Evolutionary conservation across 805 yeast species (phyloP).

Genomic region (Candida coquimbonensis): DNA sequence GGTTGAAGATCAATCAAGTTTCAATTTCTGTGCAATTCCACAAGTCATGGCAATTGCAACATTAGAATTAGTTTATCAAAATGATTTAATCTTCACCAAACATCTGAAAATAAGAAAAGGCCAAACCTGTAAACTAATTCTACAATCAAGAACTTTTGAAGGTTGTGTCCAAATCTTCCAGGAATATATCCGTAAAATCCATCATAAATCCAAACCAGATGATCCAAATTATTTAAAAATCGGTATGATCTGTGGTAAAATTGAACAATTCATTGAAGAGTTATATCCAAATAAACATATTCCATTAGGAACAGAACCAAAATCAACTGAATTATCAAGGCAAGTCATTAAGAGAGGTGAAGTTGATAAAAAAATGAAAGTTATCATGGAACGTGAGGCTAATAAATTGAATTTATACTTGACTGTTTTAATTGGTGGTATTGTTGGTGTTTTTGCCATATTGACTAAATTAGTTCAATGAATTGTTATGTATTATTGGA

Average conservation of each 20-base stretch:
- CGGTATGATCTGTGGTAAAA: slow-evolving; percentile 79
- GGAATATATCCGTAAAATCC: slow-evolving; percentile 65
- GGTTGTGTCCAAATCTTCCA: slow-evolving; percentile 76
- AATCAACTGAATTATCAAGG: slow-evolving; percentile 28
- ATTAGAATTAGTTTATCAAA: slow-evolving; percentile 75
- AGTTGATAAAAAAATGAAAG: slow-evolving; percentile 30
- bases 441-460: slow-evolving; percentile 1
- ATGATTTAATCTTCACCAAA: slow-evolving; percentile 58
- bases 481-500: background rate
- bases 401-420: slow-evolving; percentile 13
- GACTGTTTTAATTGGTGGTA: background rate
- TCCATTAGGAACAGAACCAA: slow-evolving; percentile 46
- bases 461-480: background rate
- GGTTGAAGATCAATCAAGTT: slow-evolving; percentile 73
- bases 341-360: slow-evolving; percentile 37
- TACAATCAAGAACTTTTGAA: slow-evolving; percentile 64
- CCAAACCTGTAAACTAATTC: slow-evolving; percentile 68
- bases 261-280: slow-evolving; percentile 80
- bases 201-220: slow-evolving; percentile 66
- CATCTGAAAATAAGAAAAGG: slow-evolving; percentile 91
- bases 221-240: slow-evolving; percentile 85
- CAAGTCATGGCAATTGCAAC: slow-evolving; percentile 99
- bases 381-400: slow-evolving; percentile 19
- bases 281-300: slow-evolving; percentile 54
- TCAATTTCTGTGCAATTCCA: slow-evolving; percentile 94